Conservation (phyloP, 805 yeast species). For the Wickerhamiella cacticola region DNA sequence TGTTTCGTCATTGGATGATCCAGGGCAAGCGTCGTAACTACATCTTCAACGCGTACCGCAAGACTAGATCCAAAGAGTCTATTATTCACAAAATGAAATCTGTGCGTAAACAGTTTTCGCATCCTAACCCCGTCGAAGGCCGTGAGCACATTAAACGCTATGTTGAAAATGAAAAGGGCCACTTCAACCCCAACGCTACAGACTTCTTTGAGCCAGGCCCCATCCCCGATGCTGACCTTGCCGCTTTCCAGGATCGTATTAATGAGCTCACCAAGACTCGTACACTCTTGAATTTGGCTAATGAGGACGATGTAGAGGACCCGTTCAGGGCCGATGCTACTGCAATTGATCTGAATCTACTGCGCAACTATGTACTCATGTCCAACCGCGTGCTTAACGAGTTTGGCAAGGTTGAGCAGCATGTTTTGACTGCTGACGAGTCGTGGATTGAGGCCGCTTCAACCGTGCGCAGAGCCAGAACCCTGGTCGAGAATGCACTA, state of each 20-base stretch:
- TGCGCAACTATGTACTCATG: slow-evolving; percentile 11
- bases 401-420: slow-evolving; percentile 11
- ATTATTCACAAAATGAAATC: slow-evolving; percentile 13
- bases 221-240: slow-evolving; percentile 7
- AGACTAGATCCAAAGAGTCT: slow-evolving; percentile 8
- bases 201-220: slow-evolving; percentile 7
- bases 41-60: slow-evolving; percentile 7
- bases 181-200: not conserved
- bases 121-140: slow-evolving; percentile 6
- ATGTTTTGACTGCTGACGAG: slow-evolving; percentile 10
- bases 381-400: slow-evolving; percentile 3
- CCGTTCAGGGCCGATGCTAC: slow-evolving; percentile 4
- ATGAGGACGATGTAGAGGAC: slow-evolving; percentile 9
- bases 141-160: slow-evolving; percentile 8
- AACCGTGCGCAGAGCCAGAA: slow-evolving; percentile 2
- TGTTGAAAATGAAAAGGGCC: slow-evolving; percentile 6
- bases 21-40: slow-evolving; percentile 9
- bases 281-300: slow-evolving; percentile 3
- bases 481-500: slow-evolving; percentile 8
- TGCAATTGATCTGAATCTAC: slow-evolving; percentile 8
- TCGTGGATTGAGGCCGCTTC: slow-evolving; percentile 10
- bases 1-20: slow-evolving; percentile 14
- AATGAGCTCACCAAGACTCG: slow-evolving; percentile 12
- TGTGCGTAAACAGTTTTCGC: slow-evolving; percentile 11
- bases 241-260: slow-evolving; percentile 11